Base-by-base conservation (phyloP, 495 filamentous ascomycete species). In the Neurospora sp. region DNA sequence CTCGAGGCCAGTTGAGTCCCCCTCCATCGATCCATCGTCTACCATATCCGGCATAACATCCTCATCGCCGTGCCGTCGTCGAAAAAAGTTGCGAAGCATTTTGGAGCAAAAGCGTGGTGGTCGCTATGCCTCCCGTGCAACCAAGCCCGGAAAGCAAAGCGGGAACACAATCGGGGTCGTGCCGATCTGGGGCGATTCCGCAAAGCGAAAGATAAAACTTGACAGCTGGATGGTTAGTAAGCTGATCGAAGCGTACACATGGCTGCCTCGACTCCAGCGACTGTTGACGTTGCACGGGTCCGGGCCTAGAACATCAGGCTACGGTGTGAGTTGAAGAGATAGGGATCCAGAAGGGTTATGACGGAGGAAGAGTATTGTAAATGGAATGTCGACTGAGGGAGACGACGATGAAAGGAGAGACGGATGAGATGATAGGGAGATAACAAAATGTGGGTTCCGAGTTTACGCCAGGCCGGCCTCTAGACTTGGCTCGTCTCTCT, bases 1-100 rank as follows among this genome's bases (percentile, higher is more conserved):
- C 48, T 81, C 81, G 70, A 78, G 59, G 40, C 80, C 78, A 7
- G 72, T 75, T 68, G 75, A 73, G 68, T 77, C 77, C 20, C 76
- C 79, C 27, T 79, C 77, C 40, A 77, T 40, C 68, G 79, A 81
- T 22, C 77, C 78, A 39, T 69, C 71, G 61, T 78, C 77, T 44
- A 75, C 45, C 44, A 79, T 76, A 9, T 76, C 75, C 35, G 53
- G 69, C 70, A 81, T 75, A 9, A 75, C 74, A 37, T 80, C 72
- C 68, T 74, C 76, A 20, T 77, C 71, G 59, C 70, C 38, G 39
- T 72, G 73, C 59, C 77, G 78, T 17, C 79, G 78, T 37, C 78
- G 76, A 48, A 81, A 73, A 17, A 77, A 75, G 68, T 71, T 74
- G 53, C 74, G 70, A 39, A 75, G 72, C 72, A 71, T 72, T 40